phyloP scores from a whole-genome alignment of 345 rosid species.

The Pelargonium nanum region DNA sequence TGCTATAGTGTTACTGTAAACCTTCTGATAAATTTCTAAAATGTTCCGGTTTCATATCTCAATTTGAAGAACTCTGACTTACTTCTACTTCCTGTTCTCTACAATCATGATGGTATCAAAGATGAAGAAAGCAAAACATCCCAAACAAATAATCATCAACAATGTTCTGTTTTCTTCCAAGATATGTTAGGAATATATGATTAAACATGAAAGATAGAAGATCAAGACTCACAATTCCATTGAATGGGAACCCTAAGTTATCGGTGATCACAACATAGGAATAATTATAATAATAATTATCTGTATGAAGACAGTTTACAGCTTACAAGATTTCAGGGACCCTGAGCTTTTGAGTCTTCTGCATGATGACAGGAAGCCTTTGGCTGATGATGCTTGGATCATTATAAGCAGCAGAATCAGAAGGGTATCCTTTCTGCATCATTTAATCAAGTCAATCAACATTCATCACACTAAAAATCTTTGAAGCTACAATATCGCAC shows the following conservation, averaged over 20 bases:
- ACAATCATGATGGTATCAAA: neutral
- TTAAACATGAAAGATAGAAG: conserved; percentile 3
- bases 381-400: conserved; percentile 84
- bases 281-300: conserved; percentile 9
- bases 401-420: conserved; percentile 60
- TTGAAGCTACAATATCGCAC: neutral
- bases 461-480: neutral
- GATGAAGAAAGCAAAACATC: neutral
- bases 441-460: conserved; percentile 11
- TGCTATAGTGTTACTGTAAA: neutral
- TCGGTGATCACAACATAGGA: conserved; percentile 12
- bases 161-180: conserved; percentile 3
- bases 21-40: neutral
- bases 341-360: conserved; percentile 60
- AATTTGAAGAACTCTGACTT: neutral
- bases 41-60: neutral
- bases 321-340: conserved; percentile 29
- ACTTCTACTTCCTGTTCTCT: neutral
- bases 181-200: neutral
- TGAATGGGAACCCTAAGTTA: neutral
- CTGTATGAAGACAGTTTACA: conserved; percentile 12
- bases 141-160: conserved; percentile 1
- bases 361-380: conserved; percentile 73
- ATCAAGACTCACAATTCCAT: neutral
- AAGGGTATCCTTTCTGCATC: conserved; percentile 82